These are phyloP conservation scores for Agarophyton chilense DNA, from an alignment of 23 red algal species.

Conservation along the genomic window DNA sequence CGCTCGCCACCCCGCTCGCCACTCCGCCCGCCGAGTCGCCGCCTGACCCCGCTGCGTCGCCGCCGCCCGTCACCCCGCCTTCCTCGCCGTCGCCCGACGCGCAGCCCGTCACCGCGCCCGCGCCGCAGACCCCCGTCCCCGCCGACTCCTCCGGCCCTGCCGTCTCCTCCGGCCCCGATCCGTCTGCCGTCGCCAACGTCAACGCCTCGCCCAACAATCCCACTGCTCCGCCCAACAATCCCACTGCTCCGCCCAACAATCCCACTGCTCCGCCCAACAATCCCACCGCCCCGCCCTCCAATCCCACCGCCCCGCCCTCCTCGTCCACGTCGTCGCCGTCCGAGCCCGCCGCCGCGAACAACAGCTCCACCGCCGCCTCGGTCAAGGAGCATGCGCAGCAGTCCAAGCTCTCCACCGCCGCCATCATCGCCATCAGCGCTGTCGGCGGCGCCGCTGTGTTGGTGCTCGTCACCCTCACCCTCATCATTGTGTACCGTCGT, in stretches of 20 bases:
- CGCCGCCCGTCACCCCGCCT: neutral
- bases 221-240: neutral
- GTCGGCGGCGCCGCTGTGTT: conserved; percentile 16
- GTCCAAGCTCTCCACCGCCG: conserved; percentile 38
- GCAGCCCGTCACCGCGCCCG: neutral
- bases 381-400: too few relatives aligned
- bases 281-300: neutral
- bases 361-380: conserved; percentile 22
- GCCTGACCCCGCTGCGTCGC: neutral
- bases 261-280: neutral
- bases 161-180: neutral
- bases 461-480: conserved; percentile 34
- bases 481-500: conserved; percentile 40
- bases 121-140: neutral
- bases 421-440: conserved; percentile 53
- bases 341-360: neutral
- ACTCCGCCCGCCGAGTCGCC: neutral
- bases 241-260: neutral
- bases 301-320: neutral
- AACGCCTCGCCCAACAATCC: neutral
- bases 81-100: neutral
- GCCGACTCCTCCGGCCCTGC: neutral
- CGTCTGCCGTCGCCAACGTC: neutral
- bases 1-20: neutral
- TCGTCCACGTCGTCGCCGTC: neutral